phyloP scores from a whole-genome alignment of 2,329 filamentous ascomycete species.

The Fusarium tuaranense region DNA sequence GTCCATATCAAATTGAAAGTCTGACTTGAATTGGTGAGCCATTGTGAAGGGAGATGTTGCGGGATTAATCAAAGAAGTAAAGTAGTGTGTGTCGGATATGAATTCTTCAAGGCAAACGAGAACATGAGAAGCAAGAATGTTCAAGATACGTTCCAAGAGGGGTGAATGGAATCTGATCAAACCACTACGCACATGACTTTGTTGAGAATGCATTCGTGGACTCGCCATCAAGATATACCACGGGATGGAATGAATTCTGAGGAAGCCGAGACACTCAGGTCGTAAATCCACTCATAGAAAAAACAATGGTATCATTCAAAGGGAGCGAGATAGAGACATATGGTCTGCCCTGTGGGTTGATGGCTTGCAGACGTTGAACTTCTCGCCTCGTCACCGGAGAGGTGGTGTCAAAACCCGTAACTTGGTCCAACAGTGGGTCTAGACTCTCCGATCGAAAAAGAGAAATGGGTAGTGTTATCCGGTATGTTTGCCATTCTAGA shows the following conservation, averaged over 20 bases:
- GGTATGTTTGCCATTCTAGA: not conserved
- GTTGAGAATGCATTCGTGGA: not conserved
- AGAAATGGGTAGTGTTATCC: not conserved
- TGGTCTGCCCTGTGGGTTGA: not conserved
- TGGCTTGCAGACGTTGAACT: not conserved
- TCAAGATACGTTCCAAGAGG: not conserved
- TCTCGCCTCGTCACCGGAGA: not conserved
- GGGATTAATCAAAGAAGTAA: not conserved
- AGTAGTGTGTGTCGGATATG: not conserved
- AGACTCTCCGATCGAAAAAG: not conserved
- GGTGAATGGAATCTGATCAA: not conserved
- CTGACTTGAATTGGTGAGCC: constrained; percentile 35
- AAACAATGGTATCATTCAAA: not conserved
- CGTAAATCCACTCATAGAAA: not conserved
- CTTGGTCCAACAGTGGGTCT: not conserved
- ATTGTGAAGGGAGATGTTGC: not conserved
- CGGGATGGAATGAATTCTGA: not conserved
- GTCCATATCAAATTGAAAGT: constrained; percentile 53
- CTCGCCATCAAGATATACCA: not conserved
- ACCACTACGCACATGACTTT: not conserved
- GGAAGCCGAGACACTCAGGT: not conserved
- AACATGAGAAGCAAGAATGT: not conserved
- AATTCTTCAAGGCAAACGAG: not conserved
- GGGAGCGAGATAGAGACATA: not conserved
- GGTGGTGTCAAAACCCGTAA: not conserved